Evolutionary conservation across 2,329 filamentous ascomycete genomes (phyloP).

Genomic region (Cladophialophora psammophila): DNA sequence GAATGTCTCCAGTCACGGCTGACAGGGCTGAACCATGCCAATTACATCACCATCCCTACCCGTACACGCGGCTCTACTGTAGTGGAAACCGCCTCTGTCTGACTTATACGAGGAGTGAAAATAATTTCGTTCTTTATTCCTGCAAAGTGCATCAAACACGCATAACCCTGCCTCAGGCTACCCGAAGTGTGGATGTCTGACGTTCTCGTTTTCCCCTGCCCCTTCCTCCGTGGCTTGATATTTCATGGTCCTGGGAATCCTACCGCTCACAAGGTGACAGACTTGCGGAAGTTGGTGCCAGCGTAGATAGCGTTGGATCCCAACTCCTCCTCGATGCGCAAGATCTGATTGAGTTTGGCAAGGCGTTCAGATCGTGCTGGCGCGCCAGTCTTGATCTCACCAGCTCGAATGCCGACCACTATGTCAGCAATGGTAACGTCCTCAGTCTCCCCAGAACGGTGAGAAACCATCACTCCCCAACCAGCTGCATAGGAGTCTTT

Average conservation of each 20-base stretch:
- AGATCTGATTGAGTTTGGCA: constrained; percentile 99
- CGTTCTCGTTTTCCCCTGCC: not conserved
- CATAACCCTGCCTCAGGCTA: constrained; percentile 10
- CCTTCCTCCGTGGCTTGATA: not conserved
- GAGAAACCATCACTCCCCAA: constrained; percentile 99
- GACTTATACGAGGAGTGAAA: not conserved
- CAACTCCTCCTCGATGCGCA: constrained; percentile 99
- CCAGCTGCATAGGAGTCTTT: constrained; percentile 95
- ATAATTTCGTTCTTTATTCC: constrained; percentile 7
- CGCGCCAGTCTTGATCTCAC: constrained; percentile 99
- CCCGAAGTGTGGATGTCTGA: not conserved
- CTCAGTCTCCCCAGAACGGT: constrained; percentile 98
- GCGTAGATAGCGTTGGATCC: constrained; percentile 90
- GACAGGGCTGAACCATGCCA: no score
- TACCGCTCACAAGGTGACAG: constrained; percentile 78
- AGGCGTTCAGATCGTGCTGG: constrained; percentile 96
- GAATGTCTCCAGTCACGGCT: no score
- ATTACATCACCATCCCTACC: no score
- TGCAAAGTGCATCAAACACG: not conserved
- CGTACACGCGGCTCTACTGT: no score
- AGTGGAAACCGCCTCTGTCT: no score
- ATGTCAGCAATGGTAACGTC: constrained; percentile 99
- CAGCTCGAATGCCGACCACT: constrained; percentile 92
- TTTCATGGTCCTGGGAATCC: not conserved
- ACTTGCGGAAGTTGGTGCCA: constrained; percentile 87